Evolutionary conservation across 257 asterid species (phyloP), one percentile per base, ranked within the genome.

Genomic region (Fraxinus anomala): DNA sequence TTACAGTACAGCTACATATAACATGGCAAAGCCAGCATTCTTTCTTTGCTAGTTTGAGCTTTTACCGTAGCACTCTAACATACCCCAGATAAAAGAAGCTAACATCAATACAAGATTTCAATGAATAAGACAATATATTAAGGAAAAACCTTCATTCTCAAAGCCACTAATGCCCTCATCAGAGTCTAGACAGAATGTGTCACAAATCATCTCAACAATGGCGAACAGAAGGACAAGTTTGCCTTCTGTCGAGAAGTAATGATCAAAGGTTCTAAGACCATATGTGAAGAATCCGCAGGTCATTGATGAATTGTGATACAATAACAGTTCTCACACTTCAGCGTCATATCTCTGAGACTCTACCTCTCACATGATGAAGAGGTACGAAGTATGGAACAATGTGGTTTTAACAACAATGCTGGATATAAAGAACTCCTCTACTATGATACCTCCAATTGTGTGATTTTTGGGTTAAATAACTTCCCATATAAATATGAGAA

Each of bases 351-450:
- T 42, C 74, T 37, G 31, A 17, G 59, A 67, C 36, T 33, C 63
- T 70, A 70, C 59, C 56, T 68, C 33, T 63, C 56, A 63, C 59
- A 71, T 61, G 19, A 26, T 36, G n/a, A 78, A 70, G 36, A 61
- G 39, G 42, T 10, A 59, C 61, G 12, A 76, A 34, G 21, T 70
- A 36, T 51, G 63, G 44, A 49, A 49, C 16, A 37, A 73, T 26
- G 40, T 8, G 68, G 71, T 69, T 51, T 11, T 37, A 56, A 24
- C 10, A 36, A 49, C 2, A 56, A 26, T 49, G 10, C n/a, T 30
- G 42, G 73, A 73, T 2, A 6, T n/a, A 68, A 37, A 14, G n/a
- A 36, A 68, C 44, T 39, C 26, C 3, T 47, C 68, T 16, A 5
- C 71, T 37, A 24, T 9, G 16, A 26, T 26, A 63, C 69, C 36